A percentile compares a stretch with the other conserved stretches of the same genome.
Conservation (phyloP, 306 rosid species). For the Spatholobus suberectus region DNA sequence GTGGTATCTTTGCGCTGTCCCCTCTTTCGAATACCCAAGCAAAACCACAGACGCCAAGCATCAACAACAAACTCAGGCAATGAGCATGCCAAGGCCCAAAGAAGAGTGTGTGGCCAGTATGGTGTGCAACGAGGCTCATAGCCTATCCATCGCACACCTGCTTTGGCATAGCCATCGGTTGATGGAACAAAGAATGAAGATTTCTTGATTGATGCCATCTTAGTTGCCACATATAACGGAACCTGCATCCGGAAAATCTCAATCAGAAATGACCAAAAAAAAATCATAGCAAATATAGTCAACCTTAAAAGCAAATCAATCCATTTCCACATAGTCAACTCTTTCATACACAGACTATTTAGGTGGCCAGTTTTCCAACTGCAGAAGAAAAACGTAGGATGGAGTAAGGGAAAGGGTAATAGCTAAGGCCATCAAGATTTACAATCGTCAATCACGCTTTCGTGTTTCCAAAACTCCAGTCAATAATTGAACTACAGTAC, state of each 20-base stretch:
- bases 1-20: constrained; percentile 80
- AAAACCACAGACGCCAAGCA: constrained; percentile 79
- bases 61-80: constrained; percentile 75
- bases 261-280: constrained; percentile 31
- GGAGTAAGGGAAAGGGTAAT: background rate
- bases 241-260: constrained; percentile 60
- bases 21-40: constrained; percentile 74
- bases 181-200: constrained; percentile 96
- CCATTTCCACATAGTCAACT: constrained; percentile 21
- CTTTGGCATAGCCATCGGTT: constrained; percentile 76
- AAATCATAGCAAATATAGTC: background rate
- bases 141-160: constrained; percentile 83
- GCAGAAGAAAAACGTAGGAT: background rate
- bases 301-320: background rate
- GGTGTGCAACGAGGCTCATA: constrained; percentile 96
- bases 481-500: constrained; percentile 19
- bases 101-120: constrained; percentile 87
- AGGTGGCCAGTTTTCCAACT: constrained; percentile 1
- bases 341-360: background rate
- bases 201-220: constrained; percentile 92
- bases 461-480: too few relatives aligned
- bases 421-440: constrained; percentile 2
- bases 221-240: constrained; percentile 93
- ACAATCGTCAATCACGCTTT: background rate
- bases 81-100: constrained; percentile 70